These are phyloP conservation scores for Stemphylium beticola DNA, from an alignment of 2,329 filamentous ascomycete genomes.

Conservation along the genomic window DNA sequence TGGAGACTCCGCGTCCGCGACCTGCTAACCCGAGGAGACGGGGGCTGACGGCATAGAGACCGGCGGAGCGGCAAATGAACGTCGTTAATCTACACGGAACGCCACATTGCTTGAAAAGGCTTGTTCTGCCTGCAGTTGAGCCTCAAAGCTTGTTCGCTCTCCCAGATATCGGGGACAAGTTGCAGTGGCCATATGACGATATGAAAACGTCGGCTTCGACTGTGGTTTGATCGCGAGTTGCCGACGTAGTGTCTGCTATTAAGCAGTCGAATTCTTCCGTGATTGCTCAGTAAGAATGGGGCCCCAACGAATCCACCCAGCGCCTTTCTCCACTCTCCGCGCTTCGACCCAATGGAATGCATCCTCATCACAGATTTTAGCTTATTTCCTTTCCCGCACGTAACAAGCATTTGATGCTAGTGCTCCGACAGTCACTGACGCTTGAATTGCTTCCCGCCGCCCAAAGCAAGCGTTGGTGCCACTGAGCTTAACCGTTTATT, in stretches of 20 bases:
- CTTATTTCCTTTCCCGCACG: not conserved
- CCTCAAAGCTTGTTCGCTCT: not conserved
- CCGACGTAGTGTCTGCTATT: not conserved
- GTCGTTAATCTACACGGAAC: not conserved
- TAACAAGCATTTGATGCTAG: not conserved
- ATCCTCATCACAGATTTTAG: conserved; percentile 4
- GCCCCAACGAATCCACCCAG: not conserved
- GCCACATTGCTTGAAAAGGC: not conserved
- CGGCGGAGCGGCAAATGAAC: conserved; percentile 6
- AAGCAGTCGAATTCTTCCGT: not conserved
- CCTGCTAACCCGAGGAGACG: not conserved
- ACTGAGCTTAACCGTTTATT: conserved; percentile 10
- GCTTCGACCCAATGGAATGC: not conserved
- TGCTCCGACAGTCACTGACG: conserved; percentile 1
- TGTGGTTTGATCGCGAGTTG: not conserved
- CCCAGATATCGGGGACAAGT: not conserved
- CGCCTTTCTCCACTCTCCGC: not conserved
- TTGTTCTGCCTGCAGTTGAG: not conserved
- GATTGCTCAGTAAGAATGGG: conserved; percentile 1
- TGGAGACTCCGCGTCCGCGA: conserved; percentile 8
- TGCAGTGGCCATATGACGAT: not conserved
- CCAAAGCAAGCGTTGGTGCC: conserved; percentile 4
- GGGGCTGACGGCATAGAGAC: not conserved
- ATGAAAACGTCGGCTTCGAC: not conserved
- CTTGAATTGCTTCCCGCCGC: conserved; percentile 3